phyloP scores from a whole-genome alignment of 768 basidiomycete genomes.

The Hebeloma cylindrosporum region DNA sequence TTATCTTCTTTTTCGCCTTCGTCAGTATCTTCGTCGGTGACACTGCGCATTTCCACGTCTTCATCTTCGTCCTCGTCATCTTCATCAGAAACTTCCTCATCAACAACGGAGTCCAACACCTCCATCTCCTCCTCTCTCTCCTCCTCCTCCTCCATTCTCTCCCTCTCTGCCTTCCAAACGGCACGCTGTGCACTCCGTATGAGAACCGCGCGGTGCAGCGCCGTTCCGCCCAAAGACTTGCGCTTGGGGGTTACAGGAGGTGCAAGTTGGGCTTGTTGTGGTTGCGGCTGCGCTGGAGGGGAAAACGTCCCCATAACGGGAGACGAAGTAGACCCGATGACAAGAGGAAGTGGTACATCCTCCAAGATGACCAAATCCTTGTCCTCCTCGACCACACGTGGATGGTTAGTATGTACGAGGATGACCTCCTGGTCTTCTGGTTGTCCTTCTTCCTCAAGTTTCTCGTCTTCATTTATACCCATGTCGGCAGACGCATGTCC shows the following conservation, averaged over 20 bases:
- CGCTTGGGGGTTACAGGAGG: constrained; percentile 36
- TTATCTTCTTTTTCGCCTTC: constrained; percentile 17
- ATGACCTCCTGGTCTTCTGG: constrained; percentile 42
- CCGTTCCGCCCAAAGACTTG: constrained; percentile 42
- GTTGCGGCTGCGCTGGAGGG: constrained; percentile 7
- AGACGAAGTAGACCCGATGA: constrained; percentile 15
- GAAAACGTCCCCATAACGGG: constrained; percentile 16
- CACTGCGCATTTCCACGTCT: constrained; percentile 22
- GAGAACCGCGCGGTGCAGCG: constrained; percentile 68
- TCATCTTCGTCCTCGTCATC: constrained; percentile 29
- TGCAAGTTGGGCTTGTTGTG: constrained; percentile 20
- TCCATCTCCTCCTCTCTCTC: constrained; percentile 55
- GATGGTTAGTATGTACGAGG: constrained; percentile 64
- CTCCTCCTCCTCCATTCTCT: constrained; percentile 49
- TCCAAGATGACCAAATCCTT: constrained; percentile 72
- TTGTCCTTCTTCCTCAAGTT: constrained; percentile 37
- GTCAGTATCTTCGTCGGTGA: constrained; percentile 9
- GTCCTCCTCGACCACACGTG: constrained; percentile 69
- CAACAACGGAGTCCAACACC: constrained; percentile 40
- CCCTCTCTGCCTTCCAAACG: constrained; percentile 49
- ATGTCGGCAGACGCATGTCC: constrained; percentile 7
- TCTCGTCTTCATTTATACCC: constrained; percentile 26
- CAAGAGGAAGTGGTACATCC: constrained; percentile 44
- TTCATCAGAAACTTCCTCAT: constrained; percentile 29
- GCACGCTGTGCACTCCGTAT: constrained; percentile 69